Base-by-base conservation (phyloP, 768 basidiomycete genomes). In the Mrakia hoshinonis region DNA sequence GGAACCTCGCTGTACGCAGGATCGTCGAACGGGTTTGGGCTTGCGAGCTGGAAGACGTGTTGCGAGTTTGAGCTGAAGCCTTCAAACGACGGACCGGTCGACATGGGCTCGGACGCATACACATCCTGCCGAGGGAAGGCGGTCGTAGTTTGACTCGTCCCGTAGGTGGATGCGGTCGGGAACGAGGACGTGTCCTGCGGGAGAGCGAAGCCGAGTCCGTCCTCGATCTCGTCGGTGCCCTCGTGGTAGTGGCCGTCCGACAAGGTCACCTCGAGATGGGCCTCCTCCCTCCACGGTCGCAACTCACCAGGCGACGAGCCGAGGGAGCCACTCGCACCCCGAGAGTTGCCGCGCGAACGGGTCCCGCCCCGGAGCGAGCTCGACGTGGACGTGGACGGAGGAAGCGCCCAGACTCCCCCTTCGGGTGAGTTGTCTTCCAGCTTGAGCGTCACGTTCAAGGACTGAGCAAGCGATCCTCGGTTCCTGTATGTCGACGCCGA, bases 331-430 rank as follows among this genome's bases (percentile, higher is more conserved):
- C 58, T 61, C 36, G 31, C 34, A n/a, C 34, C 34, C n/a, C 58
- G 13, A 12, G 58, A 61, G 18, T 31, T 9, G 11, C 36, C 31
- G 20, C 58, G 31, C 31, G 58, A 61, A 34, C 58, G 34, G 36
- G 31, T 61, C 36, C 34, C 58, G 20, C 34, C 34, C 22, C 58
- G 58, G 4, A n/a, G 58, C 58, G 58, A 61, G 43, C 43, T 43
- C 43, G 43, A 43, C 43, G 43, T 43, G 7, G 43, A 43, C 43
- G 43, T 43, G 24, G 55, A 58, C 4, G 58, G 58, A n/a, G 58
- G 34, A 15, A 61, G 26, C 4, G 65, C 51, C 65, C 65, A 66
- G 20, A 66, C 65, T 10, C 65, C 65, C 49, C 65, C 65, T 36
- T 49, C 65, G 24, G 65, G 65, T 12, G 65, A 36, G 65, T 49